Evolutionary conservation across 2,329 filamentous ascomycete genomes (phyloP).

Genomic region (Hirsutella thompsonii): DNA sequence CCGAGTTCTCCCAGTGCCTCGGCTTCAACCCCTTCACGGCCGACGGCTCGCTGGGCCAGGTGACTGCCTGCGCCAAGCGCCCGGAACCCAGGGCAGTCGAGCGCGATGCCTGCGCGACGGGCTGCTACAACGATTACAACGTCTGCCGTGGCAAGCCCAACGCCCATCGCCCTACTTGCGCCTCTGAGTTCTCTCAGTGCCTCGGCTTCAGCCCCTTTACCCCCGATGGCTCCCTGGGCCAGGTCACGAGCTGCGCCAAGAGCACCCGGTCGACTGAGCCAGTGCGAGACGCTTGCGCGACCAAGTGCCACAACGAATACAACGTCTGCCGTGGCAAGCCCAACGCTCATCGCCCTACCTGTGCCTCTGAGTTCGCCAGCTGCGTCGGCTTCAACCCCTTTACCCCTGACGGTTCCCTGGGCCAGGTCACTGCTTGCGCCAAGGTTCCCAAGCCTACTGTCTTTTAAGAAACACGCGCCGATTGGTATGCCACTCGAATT

Average conservation of each 20-base stretch:
- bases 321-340: conserved; percentile 8
- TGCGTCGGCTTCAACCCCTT: conserved; percentile 14
- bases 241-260: conserved; percentile 7
- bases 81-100: too few relatives aligned
- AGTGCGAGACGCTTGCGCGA: too few relatives aligned
- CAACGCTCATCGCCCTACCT: conserved; percentile 10
- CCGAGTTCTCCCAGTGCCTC: conserved; percentile 12
- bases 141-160: conserved; percentile 8
- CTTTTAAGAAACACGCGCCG: too few relatives aligned
- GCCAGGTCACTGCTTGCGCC: conserved; percentile 3
- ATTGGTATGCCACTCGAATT: too few relatives aligned
- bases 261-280: too few relatives aligned
- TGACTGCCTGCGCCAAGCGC: conserved; percentile 7
- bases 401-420: conserved; percentile 1
- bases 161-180: conserved; percentile 10
- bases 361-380: conserved; percentile 9
- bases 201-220: conserved; percentile 13
- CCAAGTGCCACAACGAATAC: conserved; percentile 6
- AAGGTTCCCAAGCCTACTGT: background rate
- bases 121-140: conserved; percentile 7
- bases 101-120: conserved; percentile 1
- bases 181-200: conserved; percentile 11
- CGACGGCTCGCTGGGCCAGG: conserved; percentile 4
- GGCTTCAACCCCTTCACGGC: conserved; percentile 12
- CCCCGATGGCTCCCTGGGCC: conserved; percentile 4